These are phyloP conservation scores for Pyrenochaeta sp. DNA, from an alignment of 2,329 filamentous ascomycete genomes.

Conservation along the genomic window DNA sequence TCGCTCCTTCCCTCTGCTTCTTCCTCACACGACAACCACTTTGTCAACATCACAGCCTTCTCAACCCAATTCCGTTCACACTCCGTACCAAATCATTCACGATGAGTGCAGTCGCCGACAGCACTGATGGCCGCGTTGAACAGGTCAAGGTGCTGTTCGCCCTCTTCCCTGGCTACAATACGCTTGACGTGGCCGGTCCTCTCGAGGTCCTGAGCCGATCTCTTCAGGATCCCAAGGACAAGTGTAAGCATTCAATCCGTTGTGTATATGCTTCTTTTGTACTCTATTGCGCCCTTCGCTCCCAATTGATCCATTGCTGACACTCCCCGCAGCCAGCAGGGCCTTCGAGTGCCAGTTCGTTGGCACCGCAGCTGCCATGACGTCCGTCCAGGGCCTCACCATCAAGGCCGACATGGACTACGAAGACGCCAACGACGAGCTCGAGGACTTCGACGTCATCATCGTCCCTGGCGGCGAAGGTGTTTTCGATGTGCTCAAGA, in stretches of 20 bases:
- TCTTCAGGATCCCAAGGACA: constrained; percentile 62
- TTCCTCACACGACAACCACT: constrained; percentile 27
- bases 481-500: constrained; percentile 68
- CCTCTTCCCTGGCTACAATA: constrained; percentile 65
- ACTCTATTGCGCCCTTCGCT: neutral
- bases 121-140: constrained; percentile 58
- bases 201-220: constrained; percentile 65
- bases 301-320: constrained; percentile 28
- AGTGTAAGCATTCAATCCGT: constrained; percentile 48
- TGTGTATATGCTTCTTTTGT: neutral
- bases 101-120: constrained; percentile 52
- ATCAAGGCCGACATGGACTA: constrained; percentile 79
- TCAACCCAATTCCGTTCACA: constrained; percentile 27
- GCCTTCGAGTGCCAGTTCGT: constrained; percentile 64
- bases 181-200: constrained; percentile 65
- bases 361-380: constrained; percentile 56
- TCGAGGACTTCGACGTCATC: constrained; percentile 81
- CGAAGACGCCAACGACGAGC: constrained; percentile 77
- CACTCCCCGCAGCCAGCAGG: constrained; percentile 54
- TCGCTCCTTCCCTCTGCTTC: constrained; percentile 19
- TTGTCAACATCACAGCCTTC: constrained; percentile 23
- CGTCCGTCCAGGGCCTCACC: constrained; percentile 69
- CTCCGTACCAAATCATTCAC: constrained; percentile 34
- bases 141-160: constrained; percentile 70
- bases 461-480: constrained; percentile 77